phyloP scores from a whole-genome alignment of 1,284 basidiomycete genomes.

The Cronartium quercuum region DNA sequence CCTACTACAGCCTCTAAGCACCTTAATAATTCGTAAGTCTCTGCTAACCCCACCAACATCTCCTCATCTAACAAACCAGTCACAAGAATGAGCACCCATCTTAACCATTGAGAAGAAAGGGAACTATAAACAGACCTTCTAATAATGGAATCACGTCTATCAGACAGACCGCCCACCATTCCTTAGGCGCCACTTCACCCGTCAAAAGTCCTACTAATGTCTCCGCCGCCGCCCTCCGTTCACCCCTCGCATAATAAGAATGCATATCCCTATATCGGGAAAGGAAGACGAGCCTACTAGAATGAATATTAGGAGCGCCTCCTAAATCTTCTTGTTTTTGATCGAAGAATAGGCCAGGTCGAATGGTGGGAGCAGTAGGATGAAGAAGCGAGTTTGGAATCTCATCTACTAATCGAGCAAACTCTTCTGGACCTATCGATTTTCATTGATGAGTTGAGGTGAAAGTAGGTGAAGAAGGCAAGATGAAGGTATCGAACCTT shows the following conservation, averaged over 20 bases:
- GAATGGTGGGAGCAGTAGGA: conserved; percentile 9
- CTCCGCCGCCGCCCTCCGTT: conserved; percentile 49
- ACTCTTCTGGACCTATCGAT: conserved; percentile 33
- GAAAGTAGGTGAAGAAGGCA: background rate
- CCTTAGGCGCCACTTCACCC: conserved; percentile 50
- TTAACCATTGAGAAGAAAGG: background rate
- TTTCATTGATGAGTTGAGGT: background rate
- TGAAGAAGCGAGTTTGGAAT: conserved; percentile 32
- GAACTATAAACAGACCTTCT: conserved; percentile 5
- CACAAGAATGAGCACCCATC: background rate
- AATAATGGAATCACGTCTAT: conserved; percentile 34
- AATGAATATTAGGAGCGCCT: conserved; percentile 34
- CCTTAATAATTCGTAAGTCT: conserved; percentile 33
- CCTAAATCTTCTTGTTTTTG: background rate
- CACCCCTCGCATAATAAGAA: conserved; percentile 49
- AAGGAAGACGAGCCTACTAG: conserved; percentile 51
- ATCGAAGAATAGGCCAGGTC: conserved; percentile 24
- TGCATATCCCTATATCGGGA: conserved; percentile 53
- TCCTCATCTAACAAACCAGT: conserved; percentile 18
- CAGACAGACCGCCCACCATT: conserved; percentile 50
- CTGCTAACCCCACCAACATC: conserved; percentile 25
- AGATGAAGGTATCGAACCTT: conserved; percentile 7
- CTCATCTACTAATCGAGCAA: conserved; percentile 36
- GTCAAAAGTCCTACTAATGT: conserved; percentile 51
- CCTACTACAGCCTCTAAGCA: conserved; percentile 27